Base-by-base conservation (phyloP, 495 filamentous ascomycete genomes). In the Sphaerosporella brunnea region DNA sequence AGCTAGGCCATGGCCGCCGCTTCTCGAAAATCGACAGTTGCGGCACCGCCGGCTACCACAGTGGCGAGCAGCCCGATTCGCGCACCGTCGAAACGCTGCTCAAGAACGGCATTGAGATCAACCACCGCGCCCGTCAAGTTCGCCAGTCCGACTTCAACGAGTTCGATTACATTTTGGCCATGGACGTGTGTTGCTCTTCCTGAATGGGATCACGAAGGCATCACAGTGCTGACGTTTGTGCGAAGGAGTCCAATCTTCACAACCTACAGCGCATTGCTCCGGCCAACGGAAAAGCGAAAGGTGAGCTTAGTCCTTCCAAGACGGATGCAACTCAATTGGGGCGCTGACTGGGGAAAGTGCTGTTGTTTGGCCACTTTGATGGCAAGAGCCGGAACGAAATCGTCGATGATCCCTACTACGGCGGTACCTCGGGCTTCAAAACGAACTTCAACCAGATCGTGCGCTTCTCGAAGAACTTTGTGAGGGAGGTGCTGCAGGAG, bases 331-430 rank as follows among this genome's bases (percentile, higher is more conserved):
- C n/a, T n/a, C n/a, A n/a, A n/a, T n/a, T n/a, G n/a, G n/a, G n/a
- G n/a, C n/a, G 13, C 28, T 32, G 28, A 32, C 28, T 32, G 5
- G 28, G 5, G 20, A 16, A 44, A 51, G 72, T 94, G 34, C 78
- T 79, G 61, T 64, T 97, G 24, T 95, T 93, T 64, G 90, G 90
- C 23, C 78, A 86, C 53, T 93, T 79, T 62, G 77, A 77, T 0
- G 69, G 78, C 24, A 78, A 71, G 1, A 70, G 69, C 50, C 65
- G 66, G 40, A 79, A 79, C 26, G 77, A 90, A 58, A 72, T 78
- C 34, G 78, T 95, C n/a, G 66, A 73, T 51, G 90, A 96, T 59
- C 90, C 90, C 7, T 97, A 97, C 59, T 95, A 96, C 65, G 84
- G 83, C 7, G 85, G 73, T 4, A 69, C 67, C 2, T 71, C 84